Evolutionary conservation across 2,329 filamentous ascomycete genomes (phyloP).

Genomic region (Neofusicoccum umdonicola): DNA sequence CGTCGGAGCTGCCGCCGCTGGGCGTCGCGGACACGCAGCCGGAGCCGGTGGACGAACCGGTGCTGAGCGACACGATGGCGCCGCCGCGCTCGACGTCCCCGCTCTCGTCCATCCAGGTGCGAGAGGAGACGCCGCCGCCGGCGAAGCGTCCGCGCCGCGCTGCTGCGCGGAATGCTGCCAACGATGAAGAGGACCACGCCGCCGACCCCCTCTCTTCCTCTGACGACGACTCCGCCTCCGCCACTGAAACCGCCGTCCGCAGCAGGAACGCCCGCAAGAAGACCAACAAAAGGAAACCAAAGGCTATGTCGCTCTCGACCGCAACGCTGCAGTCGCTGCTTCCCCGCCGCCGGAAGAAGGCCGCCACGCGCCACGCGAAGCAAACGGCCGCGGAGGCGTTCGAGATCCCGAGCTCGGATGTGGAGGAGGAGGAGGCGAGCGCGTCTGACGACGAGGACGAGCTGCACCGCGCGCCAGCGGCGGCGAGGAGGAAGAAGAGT

Average conservation of each 20-base stretch:
- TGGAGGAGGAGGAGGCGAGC: slow-evolving; percentile 5
- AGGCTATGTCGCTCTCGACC: slow-evolving; percentile 33
- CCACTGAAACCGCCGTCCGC: slow-evolving; percentile 12
- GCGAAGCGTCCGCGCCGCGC: slow-evolving; percentile 6
- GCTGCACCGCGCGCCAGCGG: slow-evolving; percentile 26
- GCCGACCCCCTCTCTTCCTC: slow-evolving; percentile 19
- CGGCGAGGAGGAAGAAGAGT: slow-evolving; percentile 22
- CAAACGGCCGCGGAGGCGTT: slow-evolving; percentile 32
- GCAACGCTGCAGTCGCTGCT: slow-evolving; percentile 45
- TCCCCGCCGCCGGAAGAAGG: slow-evolving; percentile 36
- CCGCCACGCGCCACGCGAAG: not conserved
- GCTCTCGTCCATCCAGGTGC: not conserved
- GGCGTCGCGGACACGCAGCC: slow-evolving; percentile 3
- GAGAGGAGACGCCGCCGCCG: slow-evolving; percentile 15
- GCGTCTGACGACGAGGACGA: slow-evolving; percentile 39
- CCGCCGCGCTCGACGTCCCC: slow-evolving; percentile 44
- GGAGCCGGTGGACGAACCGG: slow-evolving; percentile 21
- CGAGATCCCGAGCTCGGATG: slow-evolving; percentile 41
- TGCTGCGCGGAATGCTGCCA: slow-evolving; percentile 20
- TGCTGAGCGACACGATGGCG: slow-evolving; percentile 42
- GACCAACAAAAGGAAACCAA: not conserved
- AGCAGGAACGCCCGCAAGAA: slow-evolving; percentile 13
- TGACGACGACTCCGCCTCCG: slow-evolving; percentile 39
- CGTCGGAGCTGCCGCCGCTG: not conserved
- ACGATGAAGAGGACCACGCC: slow-evolving; percentile 20